Percentiles rank a stretch among this genome's conserved stretches.
Evolutionary conservation across 2,329 filamentous ascomycete genomes (phyloP).

Genomic region (Sporothrix inflata): DNA sequence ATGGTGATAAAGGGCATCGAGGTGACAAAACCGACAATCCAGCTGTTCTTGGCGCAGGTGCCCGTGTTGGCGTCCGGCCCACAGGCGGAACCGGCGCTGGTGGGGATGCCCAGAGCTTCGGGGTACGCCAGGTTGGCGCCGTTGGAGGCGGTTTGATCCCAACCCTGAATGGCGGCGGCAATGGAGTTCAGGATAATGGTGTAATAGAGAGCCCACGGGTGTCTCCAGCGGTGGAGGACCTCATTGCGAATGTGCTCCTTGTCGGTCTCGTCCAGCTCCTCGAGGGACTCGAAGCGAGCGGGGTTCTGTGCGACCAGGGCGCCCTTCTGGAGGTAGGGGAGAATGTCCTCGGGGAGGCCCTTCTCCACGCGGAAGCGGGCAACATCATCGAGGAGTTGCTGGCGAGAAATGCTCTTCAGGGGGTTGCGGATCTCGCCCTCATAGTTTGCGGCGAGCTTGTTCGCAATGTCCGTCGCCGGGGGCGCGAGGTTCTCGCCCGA

Average conservation of each 20-base stretch:
- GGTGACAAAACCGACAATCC: slow-evolving; percentile 66
- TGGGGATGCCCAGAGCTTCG: slow-evolving; percentile 53
- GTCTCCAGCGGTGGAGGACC: slow-evolving; percentile 64
- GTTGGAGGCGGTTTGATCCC: slow-evolving; percentile 66
- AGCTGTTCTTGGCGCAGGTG: slow-evolving; percentile 52
- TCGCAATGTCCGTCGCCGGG: slow-evolving; percentile 9
- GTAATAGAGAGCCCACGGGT: slow-evolving; percentile 64
- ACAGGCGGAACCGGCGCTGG: slow-evolving; percentile 38
- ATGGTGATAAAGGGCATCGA: slow-evolving; percentile 50
- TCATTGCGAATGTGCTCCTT: slow-evolving; percentile 60
- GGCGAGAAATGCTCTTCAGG: slow-evolving; percentile 31
- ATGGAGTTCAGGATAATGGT: slow-evolving; percentile 71
- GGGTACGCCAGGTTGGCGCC: slow-evolving; percentile 67
- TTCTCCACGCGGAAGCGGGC: slow-evolving; percentile 43
- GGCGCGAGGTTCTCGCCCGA: not conserved
- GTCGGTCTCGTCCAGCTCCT: slow-evolving; percentile 40
- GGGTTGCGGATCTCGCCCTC: slow-evolving; percentile 34
- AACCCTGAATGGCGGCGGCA: slow-evolving; percentile 70
- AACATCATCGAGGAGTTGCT: slow-evolving; percentile 33
- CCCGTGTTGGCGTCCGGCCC: slow-evolving; percentile 43
- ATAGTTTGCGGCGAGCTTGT: slow-evolving; percentile 26
- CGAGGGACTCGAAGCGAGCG: slow-evolving; percentile 61
- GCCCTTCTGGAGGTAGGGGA: slow-evolving; percentile 65
- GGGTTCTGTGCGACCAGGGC: slow-evolving; percentile 76
- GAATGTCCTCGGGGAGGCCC: slow-evolving; percentile 58